A percentile compares a stretch with the other conserved stretches of the same genome.
Conservation (phyloP, 192 early-diverging fungal species). For the Chytriomyces hyalinus region DNA sequence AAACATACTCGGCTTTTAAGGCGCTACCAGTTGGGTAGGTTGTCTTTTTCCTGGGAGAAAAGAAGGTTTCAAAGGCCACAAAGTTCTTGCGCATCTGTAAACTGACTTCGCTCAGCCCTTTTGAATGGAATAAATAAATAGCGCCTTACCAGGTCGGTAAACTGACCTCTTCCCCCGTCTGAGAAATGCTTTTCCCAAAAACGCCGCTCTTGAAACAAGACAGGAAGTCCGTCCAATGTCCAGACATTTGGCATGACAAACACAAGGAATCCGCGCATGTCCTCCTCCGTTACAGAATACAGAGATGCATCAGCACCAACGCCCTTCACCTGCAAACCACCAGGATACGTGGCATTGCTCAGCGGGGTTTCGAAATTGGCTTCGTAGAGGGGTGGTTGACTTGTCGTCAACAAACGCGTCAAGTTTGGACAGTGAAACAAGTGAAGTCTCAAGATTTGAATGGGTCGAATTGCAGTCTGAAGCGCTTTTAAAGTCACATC, state of each 20-base stretch:
- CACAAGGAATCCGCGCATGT: constrained; percentile 45
- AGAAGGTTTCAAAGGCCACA: constrained; percentile 19
- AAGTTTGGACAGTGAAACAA: constrained; percentile 38
- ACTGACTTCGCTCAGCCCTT: not conserved
- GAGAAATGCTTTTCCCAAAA: constrained; percentile 38
- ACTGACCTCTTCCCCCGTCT: constrained; percentile 31
- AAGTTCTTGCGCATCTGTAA: constrained; percentile 29
- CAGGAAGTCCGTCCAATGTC: constrained; percentile 46
- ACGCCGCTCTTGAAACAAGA: constrained; percentile 42
- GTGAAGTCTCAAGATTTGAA: constrained; percentile 40
- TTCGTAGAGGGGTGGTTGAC: not conserved
- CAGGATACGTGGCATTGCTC: no score
- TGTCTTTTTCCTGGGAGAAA: constrained; percentile 25
- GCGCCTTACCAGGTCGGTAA: constrained; percentile 27
- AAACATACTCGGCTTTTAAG: constrained; percentile 21
- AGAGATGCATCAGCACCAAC: constrained; percentile 23
- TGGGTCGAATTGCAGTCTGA: constrained; percentile 34
- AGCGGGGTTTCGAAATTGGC: no score
- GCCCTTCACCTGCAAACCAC: constrained; percentile 8
- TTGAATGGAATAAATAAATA: not conserved
- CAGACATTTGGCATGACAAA: constrained; percentile 46
- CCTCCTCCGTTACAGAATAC: not conserved
- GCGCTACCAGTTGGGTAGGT: not conserved
- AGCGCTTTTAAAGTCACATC: constrained; percentile 38
- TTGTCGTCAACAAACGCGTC: not conserved